These are phyloP conservation scores for Anacardium occidentale DNA, from an alignment of 345 rosid species.

Conservation along the genomic window DNA sequence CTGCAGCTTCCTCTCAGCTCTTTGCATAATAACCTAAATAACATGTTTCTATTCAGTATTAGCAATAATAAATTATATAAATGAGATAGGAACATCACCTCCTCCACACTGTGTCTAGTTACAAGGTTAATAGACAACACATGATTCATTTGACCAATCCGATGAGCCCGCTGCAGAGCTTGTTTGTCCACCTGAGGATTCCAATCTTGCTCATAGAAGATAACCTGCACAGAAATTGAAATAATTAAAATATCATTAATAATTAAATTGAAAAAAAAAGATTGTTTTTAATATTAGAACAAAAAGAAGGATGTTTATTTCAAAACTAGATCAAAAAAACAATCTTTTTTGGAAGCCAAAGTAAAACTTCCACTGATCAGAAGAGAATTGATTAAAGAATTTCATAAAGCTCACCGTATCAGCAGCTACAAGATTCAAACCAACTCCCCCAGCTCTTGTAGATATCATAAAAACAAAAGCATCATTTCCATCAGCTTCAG, in stretches of 20 bases:
- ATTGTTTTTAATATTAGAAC: no score
- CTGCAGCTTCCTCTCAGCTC: slow-evolving; percentile 78
- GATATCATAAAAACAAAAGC: slow-evolving; percentile 88
- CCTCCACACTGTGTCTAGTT: slow-evolving; percentile 63
- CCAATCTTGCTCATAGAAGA: slow-evolving; percentile 96
- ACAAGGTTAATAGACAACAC: slow-evolving; percentile 82
- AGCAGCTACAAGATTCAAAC: slow-evolving; percentile 92
- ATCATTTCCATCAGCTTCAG: slow-evolving; percentile 41
- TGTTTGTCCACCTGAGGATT: slow-evolving; percentile 95
- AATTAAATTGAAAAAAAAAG: no score
- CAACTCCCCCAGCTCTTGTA: slow-evolving; percentile 96
- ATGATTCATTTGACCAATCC: slow-evolving; percentile 87
- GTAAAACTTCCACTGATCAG: background rate
- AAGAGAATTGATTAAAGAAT: background rate
- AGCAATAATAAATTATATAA: slow-evolving; percentile 4
- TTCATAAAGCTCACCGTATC: slow-evolving; percentile 60
- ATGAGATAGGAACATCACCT: slow-evolving; percentile 44
- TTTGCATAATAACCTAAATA: slow-evolving; percentile 68
- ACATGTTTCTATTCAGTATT: slow-evolving; percentile 3
- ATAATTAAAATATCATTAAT: background rate
- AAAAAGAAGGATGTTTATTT: slow-evolving; percentile 1
- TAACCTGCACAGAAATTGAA: slow-evolving; percentile 49
- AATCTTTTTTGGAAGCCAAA: background rate
- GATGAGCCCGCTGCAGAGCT: slow-evolving; percentile 89
- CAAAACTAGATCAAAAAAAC: background rate